A percentile compares a stretch with the other conserved stretches of the same genome.
These are phyloP conservation scores for Trichoderma koningii DNA, from an alignment of 2,329 filamentous ascomycete genomes.

Conservation along the genomic window DNA sequence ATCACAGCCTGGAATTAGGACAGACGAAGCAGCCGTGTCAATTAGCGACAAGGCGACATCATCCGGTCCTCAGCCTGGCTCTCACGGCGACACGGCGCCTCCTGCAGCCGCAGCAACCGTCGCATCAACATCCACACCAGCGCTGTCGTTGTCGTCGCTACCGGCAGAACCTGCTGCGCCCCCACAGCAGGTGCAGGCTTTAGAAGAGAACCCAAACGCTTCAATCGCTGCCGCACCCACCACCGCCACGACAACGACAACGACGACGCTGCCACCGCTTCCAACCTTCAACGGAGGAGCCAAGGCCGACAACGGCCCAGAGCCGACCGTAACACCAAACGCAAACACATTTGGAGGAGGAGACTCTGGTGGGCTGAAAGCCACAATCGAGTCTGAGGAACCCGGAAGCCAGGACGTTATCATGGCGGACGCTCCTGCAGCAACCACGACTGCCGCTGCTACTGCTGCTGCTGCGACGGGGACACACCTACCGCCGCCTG, in stretches of 20 bases:
- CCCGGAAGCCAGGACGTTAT: conserved; percentile 27
- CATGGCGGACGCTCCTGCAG: conserved; percentile 30
- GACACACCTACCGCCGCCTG: conserved; percentile 9
- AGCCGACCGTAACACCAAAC: conserved; percentile 17
- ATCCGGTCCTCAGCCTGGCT: background rate
- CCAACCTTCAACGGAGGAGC: conserved; percentile 1
- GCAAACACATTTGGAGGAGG: conserved; percentile 1
- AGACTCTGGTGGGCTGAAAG: background rate
- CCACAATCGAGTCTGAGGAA: background rate
- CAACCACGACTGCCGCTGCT: conserved; percentile 2
- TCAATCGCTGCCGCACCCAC: background rate
- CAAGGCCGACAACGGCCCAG: conserved; percentile 6
- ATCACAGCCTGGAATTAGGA: background rate
- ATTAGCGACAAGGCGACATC: background rate
- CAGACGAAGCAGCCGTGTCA: background rate
- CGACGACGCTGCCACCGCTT: conserved; percentile 29
- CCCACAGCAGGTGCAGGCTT: conserved; percentile 11
- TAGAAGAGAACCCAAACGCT: background rate
- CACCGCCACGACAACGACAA: conserved; percentile 25
- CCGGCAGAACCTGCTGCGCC: conserved; percentile 3
- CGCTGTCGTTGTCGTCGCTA: background rate
- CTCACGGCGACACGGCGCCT: background rate
- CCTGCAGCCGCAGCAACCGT: background rate
- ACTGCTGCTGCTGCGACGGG: conserved; percentile 18
- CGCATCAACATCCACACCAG: background rate